Evolutionary conservation across 192 early-diverging fungal species (phyloP).

Genomic region (Umbelopsis isabellina): DNA sequence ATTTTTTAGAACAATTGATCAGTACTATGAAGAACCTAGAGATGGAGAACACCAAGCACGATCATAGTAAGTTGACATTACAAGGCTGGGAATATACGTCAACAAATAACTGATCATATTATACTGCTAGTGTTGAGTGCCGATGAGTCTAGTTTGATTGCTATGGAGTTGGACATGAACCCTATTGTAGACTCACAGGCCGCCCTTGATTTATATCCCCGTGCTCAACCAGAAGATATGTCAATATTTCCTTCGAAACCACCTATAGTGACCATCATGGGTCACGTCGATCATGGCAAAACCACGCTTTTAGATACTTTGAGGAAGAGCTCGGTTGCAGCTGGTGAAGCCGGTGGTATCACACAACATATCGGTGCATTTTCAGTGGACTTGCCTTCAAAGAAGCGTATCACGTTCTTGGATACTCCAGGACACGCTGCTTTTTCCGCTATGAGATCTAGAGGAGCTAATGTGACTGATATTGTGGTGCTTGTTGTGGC

Average conservation of each 20-base stretch:
- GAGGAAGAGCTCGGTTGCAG: slow-evolving; percentile 88
- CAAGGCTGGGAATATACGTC: background rate
- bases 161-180: slow-evolving; percentile 85
- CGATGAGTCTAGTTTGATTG: slow-evolving; percentile 88
- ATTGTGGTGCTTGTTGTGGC: slow-evolving; percentile 97
- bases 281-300: slow-evolving; percentile 97
- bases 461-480: slow-evolving; percentile 93
- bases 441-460: slow-evolving; percentile 91
- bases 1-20: slow-evolving; percentile 56
- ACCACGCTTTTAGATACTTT: slow-evolving; percentile 93
- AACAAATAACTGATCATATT: background rate
- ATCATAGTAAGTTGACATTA: slow-evolving; percentile 56
- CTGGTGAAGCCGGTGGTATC: slow-evolving; percentile 94
- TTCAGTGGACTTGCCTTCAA: slow-evolving; percentile 70
- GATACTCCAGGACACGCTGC: slow-evolving; percentile 98
- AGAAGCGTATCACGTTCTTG: slow-evolving; percentile 86
- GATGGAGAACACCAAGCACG: slow-evolving; percentile 78
- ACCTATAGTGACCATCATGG: slow-evolving; percentile 97
- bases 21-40: slow-evolving; percentile 76
- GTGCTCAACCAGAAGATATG: slow-evolving; percentile 74
- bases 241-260: slow-evolving; percentile 73
- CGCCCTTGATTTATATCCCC: slow-evolving; percentile 60
- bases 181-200: slow-evolving; percentile 71
- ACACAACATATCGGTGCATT: slow-evolving; percentile 99
- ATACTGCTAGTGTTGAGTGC: slow-evolving; percentile 64